Conservation (phyloP, 306 rosid genomes). For the Vigna nakashimae region DNA sequence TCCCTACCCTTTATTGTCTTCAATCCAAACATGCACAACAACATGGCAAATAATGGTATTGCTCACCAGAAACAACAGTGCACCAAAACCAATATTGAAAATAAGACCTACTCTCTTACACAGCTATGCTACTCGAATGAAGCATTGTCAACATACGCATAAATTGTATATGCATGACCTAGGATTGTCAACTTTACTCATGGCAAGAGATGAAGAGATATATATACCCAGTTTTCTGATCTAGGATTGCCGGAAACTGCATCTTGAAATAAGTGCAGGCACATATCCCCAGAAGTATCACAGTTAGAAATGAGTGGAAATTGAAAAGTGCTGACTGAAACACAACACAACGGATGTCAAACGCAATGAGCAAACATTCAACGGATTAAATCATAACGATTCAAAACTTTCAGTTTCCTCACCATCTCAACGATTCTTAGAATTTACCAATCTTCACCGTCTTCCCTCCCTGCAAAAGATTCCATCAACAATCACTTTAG, state of each 20-base stretch:
- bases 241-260: constrained; percentile 63
- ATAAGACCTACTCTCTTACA: background rate
- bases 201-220: background rate
- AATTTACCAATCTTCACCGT: constrained; percentile 42
- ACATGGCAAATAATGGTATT: background rate
- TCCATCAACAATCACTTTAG: constrained; percentile 32
- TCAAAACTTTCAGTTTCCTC: constrained; percentile 3
- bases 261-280: constrained; percentile 61
- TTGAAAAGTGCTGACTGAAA: constrained; percentile 64
- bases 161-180: background rate
- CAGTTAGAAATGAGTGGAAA: constrained; percentile 61
- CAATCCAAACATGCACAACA: background rate
- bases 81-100: constrained; percentile 24
- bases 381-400: background rate
- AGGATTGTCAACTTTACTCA: background rate
- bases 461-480: constrained; percentile 26
- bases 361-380: background rate
- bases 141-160: background rate
- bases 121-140: constrained; percentile 1
- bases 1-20: constrained; percentile 16
- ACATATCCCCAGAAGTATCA: constrained; percentile 59
- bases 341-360: constrained; percentile 37
- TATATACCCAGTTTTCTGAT: constrained; percentile 61
- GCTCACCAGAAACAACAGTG: background rate
- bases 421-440: constrained; percentile 41